phyloP scores from a whole-genome alignment of 2,329 filamentous ascomycete genomes.

The Sporothrix sp. region DNA sequence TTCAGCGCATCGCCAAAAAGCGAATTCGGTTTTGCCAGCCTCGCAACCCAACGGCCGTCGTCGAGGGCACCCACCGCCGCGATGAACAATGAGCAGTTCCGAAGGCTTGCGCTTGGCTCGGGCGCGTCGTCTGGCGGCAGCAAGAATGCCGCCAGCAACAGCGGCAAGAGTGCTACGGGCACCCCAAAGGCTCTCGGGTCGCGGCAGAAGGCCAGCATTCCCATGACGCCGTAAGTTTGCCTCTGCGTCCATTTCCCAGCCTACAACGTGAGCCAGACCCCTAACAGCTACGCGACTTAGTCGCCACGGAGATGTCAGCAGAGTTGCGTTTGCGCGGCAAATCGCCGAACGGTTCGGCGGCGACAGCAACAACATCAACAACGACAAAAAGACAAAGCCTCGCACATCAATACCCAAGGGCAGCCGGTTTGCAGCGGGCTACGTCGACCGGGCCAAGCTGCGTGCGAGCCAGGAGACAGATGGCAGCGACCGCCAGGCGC shows the following conservation, averaged over 20 bases:
- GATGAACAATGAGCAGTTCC: conserved; percentile 93
- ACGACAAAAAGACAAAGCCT: conserved; percentile 56
- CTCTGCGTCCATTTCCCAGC: not conserved
- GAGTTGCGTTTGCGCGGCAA: conserved; percentile 72
- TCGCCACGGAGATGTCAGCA: conserved; percentile 50
- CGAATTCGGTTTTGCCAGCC: too few relatives aligned
- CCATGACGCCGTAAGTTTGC: conserved; percentile 76
- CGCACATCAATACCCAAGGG: conserved; percentile 75
- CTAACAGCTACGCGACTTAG: too few relatives aligned
- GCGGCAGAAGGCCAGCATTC: conserved; percentile 68
- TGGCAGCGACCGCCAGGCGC: conserved; percentile 45
- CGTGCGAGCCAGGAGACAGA: conserved; percentile 36
- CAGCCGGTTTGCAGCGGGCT: conserved; percentile 67
- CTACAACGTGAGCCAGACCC: not conserved
- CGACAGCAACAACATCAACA: conserved; percentile 27
- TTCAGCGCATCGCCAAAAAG: too few relatives aligned
- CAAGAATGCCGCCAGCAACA: conserved; percentile 19
- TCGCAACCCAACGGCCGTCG: too few relatives aligned
- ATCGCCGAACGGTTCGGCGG: conserved; percentile 61
- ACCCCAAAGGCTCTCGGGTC: conserved; percentile 55
- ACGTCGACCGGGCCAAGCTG: conserved; percentile 65
- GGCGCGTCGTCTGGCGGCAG: conserved; percentile 15
- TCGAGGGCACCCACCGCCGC: too few relatives aligned
- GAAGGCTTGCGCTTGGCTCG: conserved; percentile 56
- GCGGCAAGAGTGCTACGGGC: conserved; percentile 22